These are phyloP conservation scores for Aspergillus terreus DNA, from an alignment of 2,329 filamentous ascomycete genomes.

Conservation along the genomic window DNA sequence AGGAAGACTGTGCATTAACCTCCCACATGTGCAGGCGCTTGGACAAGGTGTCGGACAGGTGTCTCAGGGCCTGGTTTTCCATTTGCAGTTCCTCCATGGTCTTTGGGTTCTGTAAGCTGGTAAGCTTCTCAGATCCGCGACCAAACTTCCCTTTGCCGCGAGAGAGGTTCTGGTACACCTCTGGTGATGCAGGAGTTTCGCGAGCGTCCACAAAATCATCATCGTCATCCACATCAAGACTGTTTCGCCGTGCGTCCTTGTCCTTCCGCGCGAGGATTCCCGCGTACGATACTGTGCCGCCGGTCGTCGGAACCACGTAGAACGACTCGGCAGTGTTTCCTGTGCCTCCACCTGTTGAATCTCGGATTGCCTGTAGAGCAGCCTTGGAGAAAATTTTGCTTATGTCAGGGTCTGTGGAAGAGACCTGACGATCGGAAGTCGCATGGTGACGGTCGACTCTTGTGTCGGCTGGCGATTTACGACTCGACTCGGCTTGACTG, in stretches of 20 bases:
- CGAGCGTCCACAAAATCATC: conserved; percentile 88
- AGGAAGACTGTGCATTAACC: conserved; percentile 82
- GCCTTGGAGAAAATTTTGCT: conserved; percentile 80
- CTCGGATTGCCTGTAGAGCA: conserved; percentile 72
- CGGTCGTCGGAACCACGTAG: conserved; percentile 89
- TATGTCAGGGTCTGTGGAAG: conserved; percentile 66
- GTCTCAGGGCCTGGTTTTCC: conserved; percentile 82
- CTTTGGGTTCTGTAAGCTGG: conserved; percentile 47
- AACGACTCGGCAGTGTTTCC: conserved; percentile 69
- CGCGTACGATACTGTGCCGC: conserved; percentile 89
- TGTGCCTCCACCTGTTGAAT: conserved; percentile 55
- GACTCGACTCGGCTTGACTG: conserved; percentile 20
- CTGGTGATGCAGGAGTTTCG: conserved; percentile 58
- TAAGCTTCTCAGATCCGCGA: conserved; percentile 26
- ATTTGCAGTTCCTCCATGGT: conserved; percentile 82
- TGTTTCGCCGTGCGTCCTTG: conserved; percentile 41
- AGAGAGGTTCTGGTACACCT: conserved; percentile 43
- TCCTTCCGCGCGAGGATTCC: conserved; percentile 66
- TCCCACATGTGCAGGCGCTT: conserved; percentile 91
- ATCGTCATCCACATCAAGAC: conserved; percentile 60
- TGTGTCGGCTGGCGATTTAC: conserved; percentile 33
- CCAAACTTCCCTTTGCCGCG: conserved; percentile 32
- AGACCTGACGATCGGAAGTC: conserved; percentile 37
- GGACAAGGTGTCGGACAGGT: conserved; percentile 79
- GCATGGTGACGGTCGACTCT: conserved; percentile 37